Evolutionary conservation across 495 filamentous ascomycete species (phyloP), one percentile per base, ranked within the genome.

Genomic region (Parathielavia appendiculata): DNA sequence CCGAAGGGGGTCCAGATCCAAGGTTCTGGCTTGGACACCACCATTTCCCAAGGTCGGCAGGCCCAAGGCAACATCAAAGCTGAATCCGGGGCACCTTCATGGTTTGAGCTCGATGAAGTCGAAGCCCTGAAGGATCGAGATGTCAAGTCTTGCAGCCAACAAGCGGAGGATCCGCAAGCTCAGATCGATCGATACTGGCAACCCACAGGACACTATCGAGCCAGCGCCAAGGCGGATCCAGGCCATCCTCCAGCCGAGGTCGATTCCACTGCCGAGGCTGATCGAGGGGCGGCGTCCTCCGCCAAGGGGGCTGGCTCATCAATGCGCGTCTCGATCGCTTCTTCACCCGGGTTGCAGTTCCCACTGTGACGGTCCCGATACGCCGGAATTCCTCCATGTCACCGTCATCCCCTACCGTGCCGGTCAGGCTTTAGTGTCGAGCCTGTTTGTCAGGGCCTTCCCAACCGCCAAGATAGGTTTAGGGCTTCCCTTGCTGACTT

Each of bases 251-350:
- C 38, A 34, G 19, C 56, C 56, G 56, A 58, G 56, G 56, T 51
- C 56, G 38, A 45, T 26, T 23, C 36, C 9, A 16, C n/a, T 58
- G 16, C 56, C 56, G 46, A 50, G 56, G 56, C 19, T 41, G 41
- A 36, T 12, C 16, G 38, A 12, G 13, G 8, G 14, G 8, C 39
- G 43, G 26, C 5, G 5, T 19, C 2, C 23, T 19, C 2, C 23
- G n/a, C 23, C 52, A 22, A 38, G 38, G 39, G 38, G 20, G 38
- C 17, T 35, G 13, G 26, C 40, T 13, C n/a, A 10, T 30, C 26
- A 6, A 54, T 44, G 40, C 38, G 44, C n/a, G 38, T 32, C 51
- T 32, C 51, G 38, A 54, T 54, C 50, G 1, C 19, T 9, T 45
- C 8, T 1, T 48, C 13, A 1, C 2, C 9, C 12, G 14, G 11